Base-by-base conservation (phyloP, 345 rosid species). In the Corchorus capsularis region DNA sequence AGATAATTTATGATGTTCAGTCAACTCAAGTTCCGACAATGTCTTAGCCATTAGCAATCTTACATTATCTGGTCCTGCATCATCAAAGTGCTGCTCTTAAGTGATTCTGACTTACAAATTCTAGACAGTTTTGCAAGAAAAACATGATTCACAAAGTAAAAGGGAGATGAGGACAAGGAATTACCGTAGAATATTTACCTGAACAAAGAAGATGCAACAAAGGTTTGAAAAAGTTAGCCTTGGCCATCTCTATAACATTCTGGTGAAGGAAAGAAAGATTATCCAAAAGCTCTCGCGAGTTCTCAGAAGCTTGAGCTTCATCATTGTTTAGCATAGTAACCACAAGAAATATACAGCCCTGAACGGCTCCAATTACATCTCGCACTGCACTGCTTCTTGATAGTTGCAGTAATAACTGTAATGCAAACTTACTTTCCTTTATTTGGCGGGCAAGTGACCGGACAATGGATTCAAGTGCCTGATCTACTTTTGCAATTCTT, bases 181-280 rank as follows among this genome's bases (percentile, higher is more conserved):
- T 14, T 4, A 8, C n/a, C 55, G 27, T 10, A 12, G 63, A 65
- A 34, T 35, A 43, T 67, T 53, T 73, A 77, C 83, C 83, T 4
- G 78, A 69, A 53, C 78, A 73, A 73, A 81, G 73, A 68, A 77
- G 78, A 39, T 70, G 75, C 70, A 81, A 54, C 37, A 73, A 77
- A 45, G 80, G 83, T 56, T 77, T 73, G 46, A 81, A 81, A 64
- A 68, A 81, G 45, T 77, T 81, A 41, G 83, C 77, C 63, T 80
- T 76, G 2, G 80, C 80, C 80, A 80, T 80, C 66, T 72, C 53
- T 45, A 80, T 72, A 53, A 72, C 78, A 77, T 77, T 80, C 45
- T 76, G 77, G 43, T 80, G 50, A 62, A 60, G 61, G 47, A 46
- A 77, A 72, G 83, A 77, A 15, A 80, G 78, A 68, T 77, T 77